These are phyloP conservation scores for Tubosaeta sp. DNA, from an alignment of 768 basidiomycete genomes.

Conservation along the genomic window DNA sequence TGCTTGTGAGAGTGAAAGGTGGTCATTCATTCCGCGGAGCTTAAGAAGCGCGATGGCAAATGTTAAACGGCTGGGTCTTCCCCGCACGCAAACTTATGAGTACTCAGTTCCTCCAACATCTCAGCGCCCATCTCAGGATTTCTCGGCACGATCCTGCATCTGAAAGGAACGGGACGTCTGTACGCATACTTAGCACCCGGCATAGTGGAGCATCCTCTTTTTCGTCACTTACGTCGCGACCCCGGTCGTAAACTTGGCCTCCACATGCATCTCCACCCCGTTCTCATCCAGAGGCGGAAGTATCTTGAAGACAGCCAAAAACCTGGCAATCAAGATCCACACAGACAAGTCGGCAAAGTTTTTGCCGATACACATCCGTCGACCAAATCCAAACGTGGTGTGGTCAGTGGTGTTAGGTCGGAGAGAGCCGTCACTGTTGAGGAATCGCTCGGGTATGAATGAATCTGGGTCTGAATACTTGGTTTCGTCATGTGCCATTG, in stretches of 20 bases:
- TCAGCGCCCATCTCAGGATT: neutral
- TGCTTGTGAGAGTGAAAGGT: neutral
- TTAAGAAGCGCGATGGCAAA: no score
- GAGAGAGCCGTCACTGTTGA: slow-evolving; percentile 1
- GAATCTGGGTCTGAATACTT: neutral
- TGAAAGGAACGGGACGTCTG: slow-evolving; percentile 6
- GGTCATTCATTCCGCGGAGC: no score
- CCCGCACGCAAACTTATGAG: neutral
- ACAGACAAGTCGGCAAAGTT: slow-evolving; percentile 14
- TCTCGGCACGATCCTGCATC: slow-evolving; percentile 1
- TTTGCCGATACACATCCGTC: slow-evolving; percentile 20
- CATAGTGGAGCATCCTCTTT: neutral
- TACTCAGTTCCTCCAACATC: neutral
- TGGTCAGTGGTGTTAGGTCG: neutral
- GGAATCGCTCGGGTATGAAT: slow-evolving; percentile 8
- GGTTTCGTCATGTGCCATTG: slow-evolving; percentile 6
- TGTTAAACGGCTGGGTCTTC: no score
- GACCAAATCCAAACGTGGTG: slow-evolving; percentile 22
- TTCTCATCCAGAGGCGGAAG: neutral
- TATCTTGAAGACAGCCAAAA: slow-evolving; percentile 6
- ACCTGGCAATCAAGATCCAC: neutral
- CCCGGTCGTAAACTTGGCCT: slow-evolving; percentile 7
- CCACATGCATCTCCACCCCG: slow-evolving; percentile 1
- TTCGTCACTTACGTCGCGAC: neutral
- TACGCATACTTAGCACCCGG: neutral